A percentile compares a stretch with the other conserved stretches of the same genome.
These are phyloP conservation scores for Colletotrichum magnum DNA, from an alignment of 2,329 filamentous ascomycete genomes.

Conservation along the genomic window DNA sequence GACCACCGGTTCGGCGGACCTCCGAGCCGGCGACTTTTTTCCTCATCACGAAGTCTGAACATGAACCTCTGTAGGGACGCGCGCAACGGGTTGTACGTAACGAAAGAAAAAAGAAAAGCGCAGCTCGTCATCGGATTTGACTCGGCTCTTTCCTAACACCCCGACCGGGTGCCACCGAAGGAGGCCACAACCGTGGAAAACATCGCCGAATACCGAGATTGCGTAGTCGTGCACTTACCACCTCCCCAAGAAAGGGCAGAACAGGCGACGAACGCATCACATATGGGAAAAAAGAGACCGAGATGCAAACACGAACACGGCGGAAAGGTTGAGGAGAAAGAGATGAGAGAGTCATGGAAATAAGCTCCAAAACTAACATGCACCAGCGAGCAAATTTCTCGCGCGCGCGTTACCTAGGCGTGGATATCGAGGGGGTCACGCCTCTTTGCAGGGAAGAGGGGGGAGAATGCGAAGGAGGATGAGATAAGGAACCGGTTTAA, in stretches of 20 bases:
- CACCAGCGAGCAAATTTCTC: neutral
- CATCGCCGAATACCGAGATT: neutral
- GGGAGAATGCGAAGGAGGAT: neutral
- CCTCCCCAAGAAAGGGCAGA: neutral
- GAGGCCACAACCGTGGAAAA: too few species aligned
- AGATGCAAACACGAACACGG: neutral
- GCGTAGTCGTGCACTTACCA: neutral
- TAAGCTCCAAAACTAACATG: constrained; percentile 5
- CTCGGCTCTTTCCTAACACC: too few species aligned
- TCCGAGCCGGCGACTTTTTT: neutral
- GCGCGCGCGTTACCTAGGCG: neutral
- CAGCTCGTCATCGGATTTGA: too few species aligned
- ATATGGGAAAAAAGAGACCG: constrained; percentile 45
- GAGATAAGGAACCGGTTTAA: neutral
- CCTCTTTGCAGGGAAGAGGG: too few species aligned
- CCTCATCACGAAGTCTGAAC: neutral
- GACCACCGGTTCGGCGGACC: neutral
- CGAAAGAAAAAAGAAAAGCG: too few species aligned
- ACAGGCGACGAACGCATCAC: neutral
- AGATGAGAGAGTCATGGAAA: constrained; percentile 9
- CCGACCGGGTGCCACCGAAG: too few species aligned
- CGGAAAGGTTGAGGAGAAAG: neutral
- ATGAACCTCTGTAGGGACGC: too few species aligned
- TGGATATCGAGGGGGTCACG: neutral
- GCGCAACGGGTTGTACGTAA: too few species aligned